A percentile compares a stretch with the other conserved stretches of the same genome.
phyloP scores from a whole-genome alignment of 768 basidiomycete genomes.

The Hirschioporus abietinus region DNA sequence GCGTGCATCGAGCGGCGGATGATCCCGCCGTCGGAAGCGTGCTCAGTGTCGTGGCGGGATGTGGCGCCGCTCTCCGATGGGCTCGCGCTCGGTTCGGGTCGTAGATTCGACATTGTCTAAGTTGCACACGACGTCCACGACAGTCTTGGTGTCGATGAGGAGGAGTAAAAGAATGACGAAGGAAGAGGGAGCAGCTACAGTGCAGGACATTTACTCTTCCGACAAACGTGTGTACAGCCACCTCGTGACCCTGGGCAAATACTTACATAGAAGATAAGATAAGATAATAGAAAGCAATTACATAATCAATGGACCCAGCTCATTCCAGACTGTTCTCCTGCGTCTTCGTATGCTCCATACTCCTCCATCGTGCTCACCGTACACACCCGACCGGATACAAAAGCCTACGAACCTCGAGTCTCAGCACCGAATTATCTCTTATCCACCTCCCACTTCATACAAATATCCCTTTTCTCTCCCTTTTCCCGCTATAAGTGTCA shows the following conservation, averaged over 20 bases:
- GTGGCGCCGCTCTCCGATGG: constrained; percentile 7
- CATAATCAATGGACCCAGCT: not conserved
- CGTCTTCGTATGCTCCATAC: not conserved
- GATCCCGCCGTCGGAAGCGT: constrained; percentile 21
- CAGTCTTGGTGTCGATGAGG: not conserved
- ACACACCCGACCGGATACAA: not conserved
- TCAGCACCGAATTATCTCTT: not conserved
- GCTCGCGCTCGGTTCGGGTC: not conserved
- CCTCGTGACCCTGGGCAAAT: too few species aligned
- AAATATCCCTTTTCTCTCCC: not conserved
- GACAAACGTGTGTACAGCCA: not conserved
- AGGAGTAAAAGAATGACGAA: not conserved
- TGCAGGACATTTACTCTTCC: not conserved
- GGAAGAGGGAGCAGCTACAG: not conserved
- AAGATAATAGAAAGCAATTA: not conserved
- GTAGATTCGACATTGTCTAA: not conserved
- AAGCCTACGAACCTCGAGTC: not conserved
- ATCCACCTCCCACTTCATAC: not conserved
- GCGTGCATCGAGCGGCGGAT: constrained; percentile 60
- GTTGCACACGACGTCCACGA: not conserved
- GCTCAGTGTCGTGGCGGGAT: constrained; percentile 15
- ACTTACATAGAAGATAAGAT: not conserved
- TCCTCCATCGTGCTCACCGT: not conserved
- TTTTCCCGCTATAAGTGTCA: not conserved
- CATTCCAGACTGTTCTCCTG: not conserved